phyloP scores from a whole-genome alignment of 352 stramenopile species.

The Pythium rishiriense region DNA sequence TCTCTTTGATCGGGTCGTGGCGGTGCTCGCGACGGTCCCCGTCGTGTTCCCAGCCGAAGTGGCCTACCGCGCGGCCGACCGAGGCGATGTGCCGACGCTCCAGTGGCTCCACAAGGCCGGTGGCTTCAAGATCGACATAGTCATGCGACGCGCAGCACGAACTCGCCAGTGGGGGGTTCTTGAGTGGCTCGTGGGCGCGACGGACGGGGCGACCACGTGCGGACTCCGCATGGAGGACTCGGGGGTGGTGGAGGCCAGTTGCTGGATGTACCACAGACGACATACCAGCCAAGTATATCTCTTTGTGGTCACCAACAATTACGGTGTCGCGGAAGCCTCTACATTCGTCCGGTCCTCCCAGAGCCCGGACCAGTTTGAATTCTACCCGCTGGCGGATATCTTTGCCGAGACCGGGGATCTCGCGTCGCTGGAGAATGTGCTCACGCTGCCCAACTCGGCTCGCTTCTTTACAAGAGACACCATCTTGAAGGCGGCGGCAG shows the following conservation, averaged over 20 bases:
- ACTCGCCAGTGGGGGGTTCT: not conserved
- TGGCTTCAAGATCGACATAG: not conserved
- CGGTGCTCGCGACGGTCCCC: not conserved
- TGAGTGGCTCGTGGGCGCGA: not conserved
- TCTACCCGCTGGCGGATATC: not conserved
- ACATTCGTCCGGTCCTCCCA: not conserved
- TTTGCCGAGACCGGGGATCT: constrained; percentile 2
- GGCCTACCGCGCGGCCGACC: not conserved
- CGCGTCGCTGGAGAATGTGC: not conserved
- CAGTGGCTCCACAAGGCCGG: not conserved
- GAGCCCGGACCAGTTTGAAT: not conserved
- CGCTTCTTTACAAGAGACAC: constrained; percentile 2
- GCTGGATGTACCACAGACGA: not conserved
- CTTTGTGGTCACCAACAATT: not conserved
- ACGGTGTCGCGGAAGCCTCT: not conserved
- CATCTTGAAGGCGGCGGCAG: not conserved
- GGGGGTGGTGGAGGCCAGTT: not conserved
- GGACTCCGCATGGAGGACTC: not conserved
- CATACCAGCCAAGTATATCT: not conserved
- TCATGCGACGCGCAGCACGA: not conserved
- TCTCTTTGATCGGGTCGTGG: not conserved
- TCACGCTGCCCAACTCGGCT: not conserved
- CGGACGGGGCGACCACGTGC: not conserved
- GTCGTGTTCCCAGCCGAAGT: not conserved
- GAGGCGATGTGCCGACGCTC: not conserved